phyloP scores from a whole-genome alignment of 1,139 yeast species.

The Williopsis jadinii region DNA sequence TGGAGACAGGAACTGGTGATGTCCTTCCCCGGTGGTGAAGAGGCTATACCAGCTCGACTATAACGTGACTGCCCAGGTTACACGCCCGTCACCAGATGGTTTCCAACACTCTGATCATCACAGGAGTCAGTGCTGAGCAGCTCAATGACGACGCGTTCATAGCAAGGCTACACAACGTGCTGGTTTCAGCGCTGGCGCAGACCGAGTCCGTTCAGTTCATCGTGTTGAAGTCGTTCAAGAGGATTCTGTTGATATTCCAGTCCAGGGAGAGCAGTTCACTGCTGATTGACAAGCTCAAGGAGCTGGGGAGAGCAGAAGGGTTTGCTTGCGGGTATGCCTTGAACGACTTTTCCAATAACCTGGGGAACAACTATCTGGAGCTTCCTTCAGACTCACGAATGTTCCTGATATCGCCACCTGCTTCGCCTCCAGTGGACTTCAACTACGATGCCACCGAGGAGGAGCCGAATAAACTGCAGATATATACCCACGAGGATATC shows the following conservation, averaged over 20 bases:
- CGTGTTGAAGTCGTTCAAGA: slow-evolving; percentile 13
- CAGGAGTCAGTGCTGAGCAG: slow-evolving; percentile 7
- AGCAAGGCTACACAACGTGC: slow-evolving; percentile 12
- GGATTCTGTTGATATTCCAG: slow-evolving; percentile 17
- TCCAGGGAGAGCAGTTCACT: slow-evolving; percentile 2
- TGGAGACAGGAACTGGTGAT: too few species aligned
- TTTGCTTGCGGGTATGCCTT: slow-evolving; percentile 17
- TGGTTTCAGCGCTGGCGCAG: slow-evolving; percentile 6
- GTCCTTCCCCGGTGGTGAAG: too few species aligned
- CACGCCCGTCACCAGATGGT: background rate
- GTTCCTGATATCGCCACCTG: slow-evolving; percentile 34
- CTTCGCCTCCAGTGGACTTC: slow-evolving; percentile 34
- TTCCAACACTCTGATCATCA: slow-evolving; percentile 18
- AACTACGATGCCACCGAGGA: slow-evolving; percentile 30
- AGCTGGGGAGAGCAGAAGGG: background rate
- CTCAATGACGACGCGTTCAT: slow-evolving; percentile 11
- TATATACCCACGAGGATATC: slow-evolving; percentile 20
- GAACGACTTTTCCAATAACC: slow-evolving; percentile 14
- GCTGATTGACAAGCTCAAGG: slow-evolving; percentile 3
- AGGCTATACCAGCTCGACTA: too few species aligned
- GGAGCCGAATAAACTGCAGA: slow-evolving; percentile 25
- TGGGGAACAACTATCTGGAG: slow-evolving; percentile 21
- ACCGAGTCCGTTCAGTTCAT: slow-evolving; percentile 18
- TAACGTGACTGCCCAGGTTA: too few species aligned
- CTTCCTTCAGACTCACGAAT: slow-evolving; percentile 27